Conservation (phyloP, 352 stramenopile genomes). For the Pythium periplocum region DNA sequence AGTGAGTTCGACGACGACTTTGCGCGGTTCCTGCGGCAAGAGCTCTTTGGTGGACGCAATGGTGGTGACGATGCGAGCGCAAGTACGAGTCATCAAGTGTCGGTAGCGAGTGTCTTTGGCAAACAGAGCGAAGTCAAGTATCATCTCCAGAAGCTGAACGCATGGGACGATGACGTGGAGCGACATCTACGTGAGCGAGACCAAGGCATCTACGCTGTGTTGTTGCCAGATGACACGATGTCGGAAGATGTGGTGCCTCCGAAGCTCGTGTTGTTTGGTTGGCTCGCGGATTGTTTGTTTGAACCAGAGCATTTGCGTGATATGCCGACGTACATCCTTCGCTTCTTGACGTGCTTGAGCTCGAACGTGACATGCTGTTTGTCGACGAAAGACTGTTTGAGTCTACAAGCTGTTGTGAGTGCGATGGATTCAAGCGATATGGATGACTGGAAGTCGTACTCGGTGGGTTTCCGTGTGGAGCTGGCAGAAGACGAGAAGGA, state of each 20-base stretch:
- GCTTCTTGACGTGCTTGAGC: slow-evolving; percentile 52
- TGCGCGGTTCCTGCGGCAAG: slow-evolving; percentile 43
- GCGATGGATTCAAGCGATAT: slow-evolving; percentile 17
- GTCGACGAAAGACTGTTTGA: slow-evolving; percentile 24
- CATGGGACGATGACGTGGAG: slow-evolving; percentile 47
- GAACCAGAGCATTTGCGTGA: slow-evolving; percentile 32
- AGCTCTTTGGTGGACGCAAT: slow-evolving; percentile 28
- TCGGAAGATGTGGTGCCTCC: neutral
- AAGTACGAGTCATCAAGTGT: slow-evolving; percentile 10
- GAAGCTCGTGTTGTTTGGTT: slow-evolving; percentile 54
- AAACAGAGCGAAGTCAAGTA: slow-evolving; percentile 46
- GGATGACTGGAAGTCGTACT: slow-evolving; percentile 29
- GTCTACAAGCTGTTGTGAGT: slow-evolving; percentile 19
- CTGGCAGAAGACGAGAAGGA: slow-evolving; percentile 16
- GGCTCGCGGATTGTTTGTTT: slow-evolving; percentile 47
- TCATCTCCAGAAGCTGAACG: slow-evolving; percentile 27
- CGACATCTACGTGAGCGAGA: slow-evolving; percentile 27
- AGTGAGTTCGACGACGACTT: slow-evolving; percentile 65
- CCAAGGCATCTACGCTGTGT: slow-evolving; percentile 46
- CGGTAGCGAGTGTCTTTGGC: slow-evolving; percentile 48
- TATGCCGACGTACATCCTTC: slow-evolving; percentile 64
- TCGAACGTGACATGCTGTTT: slow-evolving; percentile 47
- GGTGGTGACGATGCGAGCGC: neutral
- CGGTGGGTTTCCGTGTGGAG: slow-evolving; percentile 24
- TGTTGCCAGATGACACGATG: slow-evolving; percentile 13